Conservation (phyloP, 108 stramenopile species). For the Skeletonema grethae region DNA sequence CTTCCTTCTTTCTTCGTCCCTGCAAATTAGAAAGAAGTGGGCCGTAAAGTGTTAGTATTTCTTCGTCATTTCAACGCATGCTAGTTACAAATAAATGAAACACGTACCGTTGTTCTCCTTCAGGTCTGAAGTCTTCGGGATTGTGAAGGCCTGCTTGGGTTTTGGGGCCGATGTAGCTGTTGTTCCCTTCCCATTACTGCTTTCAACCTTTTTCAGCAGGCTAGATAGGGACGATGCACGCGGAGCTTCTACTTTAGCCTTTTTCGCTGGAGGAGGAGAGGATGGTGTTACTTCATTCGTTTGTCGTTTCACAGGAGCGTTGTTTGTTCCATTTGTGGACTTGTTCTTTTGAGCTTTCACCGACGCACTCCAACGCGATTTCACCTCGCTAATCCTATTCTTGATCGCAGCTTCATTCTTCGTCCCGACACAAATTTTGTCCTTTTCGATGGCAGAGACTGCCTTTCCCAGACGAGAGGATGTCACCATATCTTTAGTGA, state of each 20-base stretch:
- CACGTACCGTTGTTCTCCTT: constrained; percentile 18
- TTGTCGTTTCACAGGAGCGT: constrained; percentile 31
- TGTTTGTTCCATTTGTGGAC: constrained; percentile 9
- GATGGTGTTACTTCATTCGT: constrained; percentile 23
- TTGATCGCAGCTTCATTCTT: constrained; percentile 76
- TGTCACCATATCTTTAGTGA: constrained; percentile 80
- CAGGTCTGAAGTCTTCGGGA: constrained; percentile 13
- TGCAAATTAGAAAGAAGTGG: background rate
- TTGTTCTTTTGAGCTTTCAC: constrained; percentile 71
- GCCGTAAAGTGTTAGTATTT: constrained; percentile 6
- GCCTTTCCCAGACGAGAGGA: constrained; percentile 79
- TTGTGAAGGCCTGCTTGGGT: constrained; percentile 19
- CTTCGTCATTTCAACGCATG: background rate
- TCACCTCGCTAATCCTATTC: constrained; percentile 64
- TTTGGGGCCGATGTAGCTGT: constrained; percentile 17
- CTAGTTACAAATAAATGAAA: too few relatives aligned
- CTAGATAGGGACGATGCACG: constrained; percentile 60
- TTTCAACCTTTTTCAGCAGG: constrained; percentile 66
- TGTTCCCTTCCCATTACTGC: constrained; percentile 14
- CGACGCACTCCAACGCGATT: constrained; percentile 76
- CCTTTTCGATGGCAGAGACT: constrained; percentile 76
- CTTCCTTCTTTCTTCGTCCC: constrained; percentile 39
- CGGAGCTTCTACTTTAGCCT: constrained; percentile 42
- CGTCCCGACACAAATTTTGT: constrained; percentile 68
- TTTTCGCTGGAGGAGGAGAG: constrained; percentile 37